Percentiles rank a stretch among this genome's conserved stretches.
Conservation (phyloP, 257 asterid genomes). For the Forsythia suspensa region DNA sequence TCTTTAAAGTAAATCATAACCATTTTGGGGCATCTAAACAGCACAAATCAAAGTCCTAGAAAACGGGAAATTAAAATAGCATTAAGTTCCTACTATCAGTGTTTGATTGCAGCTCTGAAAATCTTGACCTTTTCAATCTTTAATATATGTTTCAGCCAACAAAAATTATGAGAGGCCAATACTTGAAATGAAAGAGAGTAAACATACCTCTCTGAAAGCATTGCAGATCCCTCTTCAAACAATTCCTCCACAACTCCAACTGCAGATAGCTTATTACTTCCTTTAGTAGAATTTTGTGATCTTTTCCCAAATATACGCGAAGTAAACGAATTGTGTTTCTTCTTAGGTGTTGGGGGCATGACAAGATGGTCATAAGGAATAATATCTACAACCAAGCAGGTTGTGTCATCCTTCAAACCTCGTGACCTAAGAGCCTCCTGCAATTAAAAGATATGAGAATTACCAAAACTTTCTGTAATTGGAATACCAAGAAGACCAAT, state of each 20-base stretch:
- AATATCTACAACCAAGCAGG: slow-evolving; percentile 99
- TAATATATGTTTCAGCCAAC: neutral
- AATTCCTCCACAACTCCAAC: slow-evolving; percentile 95
- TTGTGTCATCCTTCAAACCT: slow-evolving; percentile 98
- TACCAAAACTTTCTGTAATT: slow-evolving; percentile 4
- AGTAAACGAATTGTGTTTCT: slow-evolving; percentile 66
- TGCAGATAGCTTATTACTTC: slow-evolving; percentile 76
- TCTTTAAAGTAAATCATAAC: neutral
- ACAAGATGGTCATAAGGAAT: slow-evolving; percentile 85
- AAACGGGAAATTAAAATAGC: neutral
- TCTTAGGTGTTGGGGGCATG: slow-evolving; percentile 66
- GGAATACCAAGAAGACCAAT: neutral
- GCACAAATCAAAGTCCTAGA: neutral
- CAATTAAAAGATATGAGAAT: slow-evolving; percentile 29
- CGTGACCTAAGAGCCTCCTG: slow-evolving; percentile 98
- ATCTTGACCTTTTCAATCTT: neutral
- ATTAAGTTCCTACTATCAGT: neutral
- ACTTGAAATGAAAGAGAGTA: neutral
- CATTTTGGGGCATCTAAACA: neutral
- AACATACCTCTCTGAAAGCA: slow-evolving; percentile 95
- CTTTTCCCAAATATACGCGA: slow-evolving; percentile 70
- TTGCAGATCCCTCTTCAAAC: slow-evolving; percentile 99
- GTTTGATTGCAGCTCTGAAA: neutral
- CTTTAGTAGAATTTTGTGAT: slow-evolving; percentile 51
- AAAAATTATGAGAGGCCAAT: neutral